Evolutionary conservation across 306 rosid genomes (phyloP), one percentile per base, ranked within the genome.

Genomic region (Trifolium subterraneum): DNA sequence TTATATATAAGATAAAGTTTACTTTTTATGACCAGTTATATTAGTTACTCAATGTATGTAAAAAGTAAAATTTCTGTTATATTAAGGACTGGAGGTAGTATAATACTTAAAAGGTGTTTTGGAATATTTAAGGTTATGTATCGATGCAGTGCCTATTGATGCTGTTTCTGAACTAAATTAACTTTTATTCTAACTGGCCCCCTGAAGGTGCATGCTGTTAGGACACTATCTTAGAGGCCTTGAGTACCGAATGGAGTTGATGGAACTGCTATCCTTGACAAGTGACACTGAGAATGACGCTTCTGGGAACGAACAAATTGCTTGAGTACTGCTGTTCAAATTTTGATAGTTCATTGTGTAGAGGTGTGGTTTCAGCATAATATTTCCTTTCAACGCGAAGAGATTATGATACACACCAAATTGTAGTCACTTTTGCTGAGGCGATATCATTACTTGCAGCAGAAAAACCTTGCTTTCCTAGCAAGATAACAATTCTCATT

Each of bases 171-270:
- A 29, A 52, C 33, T 35, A 59, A 23, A 39, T 79, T 86, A 54
- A 82, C 58, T 13, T 68, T 68, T 73, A 29, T 67, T 10, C 72
- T 59, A 31, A 22, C 19, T 60, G 29, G 16, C 68, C 23, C 14
- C 52, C 25, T 23, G 3, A 70, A 94, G 98, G 98, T 91, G 97
- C 85, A 90, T 91, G 98, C 73, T 94, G 22, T 71, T 94, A 83
- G 98, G 98, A 72, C 97, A 94, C 88, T 77, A 88, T 83, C 86
- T 91, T 22, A 87, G 90, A 81, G 98, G 97, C 65, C 97, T 91
- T 2, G 97, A 94, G 85, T 91, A 87, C 71, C 89, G 96, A 74
- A 74, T 90, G 88, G 90, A 91, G 84, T 88, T 91, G 75, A 86
- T 63, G 73, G 85, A 94, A 70, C 85, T 94, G 68, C 84, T 94